These are phyloP conservation scores for Solanum medicagineum DNA, from an alignment of 257 asterid species.

Conservation along the genomic window DNA sequence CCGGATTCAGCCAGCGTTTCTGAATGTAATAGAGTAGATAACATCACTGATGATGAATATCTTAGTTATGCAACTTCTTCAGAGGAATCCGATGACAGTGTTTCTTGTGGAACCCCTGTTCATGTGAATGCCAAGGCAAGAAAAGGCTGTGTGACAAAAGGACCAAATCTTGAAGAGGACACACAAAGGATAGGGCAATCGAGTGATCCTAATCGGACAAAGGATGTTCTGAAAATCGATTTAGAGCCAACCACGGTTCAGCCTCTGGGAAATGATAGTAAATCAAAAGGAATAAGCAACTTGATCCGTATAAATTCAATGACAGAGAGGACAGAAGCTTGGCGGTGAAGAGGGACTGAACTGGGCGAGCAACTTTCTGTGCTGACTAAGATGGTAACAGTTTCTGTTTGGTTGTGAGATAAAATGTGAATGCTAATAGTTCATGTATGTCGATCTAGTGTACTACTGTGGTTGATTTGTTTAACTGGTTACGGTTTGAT, in stretches of 20 bases:
- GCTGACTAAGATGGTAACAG: background rate
- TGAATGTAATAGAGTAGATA: constrained; percentile 22
- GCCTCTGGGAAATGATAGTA: constrained; percentile 25
- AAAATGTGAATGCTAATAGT: background rate
- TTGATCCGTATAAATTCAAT: constrained; percentile 64
- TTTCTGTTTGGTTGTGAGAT: constrained; percentile 6
- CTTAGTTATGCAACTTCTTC: constrained; percentile 39
- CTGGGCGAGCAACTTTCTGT: background rate
- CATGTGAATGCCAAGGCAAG: background rate
- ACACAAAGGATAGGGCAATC: constrained; percentile 16
- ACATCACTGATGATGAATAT: constrained; percentile 38
- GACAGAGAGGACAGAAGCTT: constrained; percentile 68
- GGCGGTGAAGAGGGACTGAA: constrained; percentile 37
- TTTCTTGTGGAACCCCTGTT: constrained; percentile 21
- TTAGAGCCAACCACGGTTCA: constrained; percentile 9
- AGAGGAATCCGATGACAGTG: constrained; percentile 47
- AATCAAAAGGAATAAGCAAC: constrained; percentile 57
- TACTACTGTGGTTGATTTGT: background rate
- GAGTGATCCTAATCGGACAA: constrained; percentile 16
- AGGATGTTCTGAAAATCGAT: constrained; percentile 13
- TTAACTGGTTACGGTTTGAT: background rate
- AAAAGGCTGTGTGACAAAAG: constrained; percentile 9
- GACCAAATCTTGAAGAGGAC: constrained; percentile 11
- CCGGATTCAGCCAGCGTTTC: constrained; percentile 29
- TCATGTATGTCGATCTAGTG: background rate